Base-by-base conservation (phyloP, 106 monocot genomes). In the Dendrobium chrysotoxum region DNA sequence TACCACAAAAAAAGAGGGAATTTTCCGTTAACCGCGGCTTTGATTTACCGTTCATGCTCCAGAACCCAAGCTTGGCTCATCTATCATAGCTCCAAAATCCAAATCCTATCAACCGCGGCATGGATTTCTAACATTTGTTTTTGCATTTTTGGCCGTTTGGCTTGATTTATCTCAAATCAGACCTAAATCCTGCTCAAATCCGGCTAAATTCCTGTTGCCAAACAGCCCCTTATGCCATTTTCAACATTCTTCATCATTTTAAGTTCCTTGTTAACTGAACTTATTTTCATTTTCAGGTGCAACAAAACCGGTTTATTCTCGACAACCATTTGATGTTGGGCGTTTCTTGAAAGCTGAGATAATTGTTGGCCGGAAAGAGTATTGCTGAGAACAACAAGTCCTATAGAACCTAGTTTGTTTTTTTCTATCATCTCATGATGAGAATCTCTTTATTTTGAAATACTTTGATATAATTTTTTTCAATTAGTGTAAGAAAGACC, bases 241-340 rank as follows among this genome's bases (percentile, higher is more conserved):
- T 68, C 30, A 68, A 73, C 46, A 46, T 75, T 45, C 46, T 75
- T 2, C 26, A 39, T 75, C 13, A 18, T 21, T 23, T 21, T 75
- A 0, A 26, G 4, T n/a, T 75, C 25, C 26, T 75, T 75, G 5
- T 75, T 46, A 4, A 21, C 75, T 46, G 4, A 9, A 25, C 76
- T 25, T 38, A 2, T 26, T 30, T 35, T 57, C 13, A 78, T 54
- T 20, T 74, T 21, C 75, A 81, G 81, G 81, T 40, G 81, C 81
- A 61, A 81, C 81, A 75, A 81, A 75, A 28, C 28, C 75, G 28
- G 18, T 75, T 16, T 81, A 81, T 44, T 75, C 81, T 81, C 81
- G 75, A 81, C 75, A 81, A 39, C 81, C 81, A 21, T 76, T 58
- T 26, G 81, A 81, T 81, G 81, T 81, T 75, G 75, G 81, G 18